A percentile compares a stretch with the other conserved stretches of the same genome.
These are phyloP conservation scores for Helotiales sp. DNA, from an alignment of 2,329 filamentous ascomycete genomes.

Conservation along the genomic window DNA sequence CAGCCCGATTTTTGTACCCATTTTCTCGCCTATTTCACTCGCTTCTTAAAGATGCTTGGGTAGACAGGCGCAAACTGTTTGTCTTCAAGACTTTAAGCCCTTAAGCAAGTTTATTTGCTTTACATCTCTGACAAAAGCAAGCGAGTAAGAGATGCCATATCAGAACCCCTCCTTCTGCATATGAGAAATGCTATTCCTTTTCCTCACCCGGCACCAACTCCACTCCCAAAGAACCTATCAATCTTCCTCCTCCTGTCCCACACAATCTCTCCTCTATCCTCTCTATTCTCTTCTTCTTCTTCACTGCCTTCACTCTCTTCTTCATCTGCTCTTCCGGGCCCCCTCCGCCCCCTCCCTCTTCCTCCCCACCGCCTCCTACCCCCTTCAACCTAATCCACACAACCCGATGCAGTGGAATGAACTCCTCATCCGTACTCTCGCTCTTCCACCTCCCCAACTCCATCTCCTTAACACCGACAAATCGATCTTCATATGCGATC, in stretches of 20 bases:
- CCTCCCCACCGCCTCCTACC: constrained; percentile 51
- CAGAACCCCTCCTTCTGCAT: too few relatives aligned
- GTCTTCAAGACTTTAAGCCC: too few relatives aligned
- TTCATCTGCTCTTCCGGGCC: not conserved
- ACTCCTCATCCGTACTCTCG: constrained; percentile 68
- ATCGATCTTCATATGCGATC: constrained; percentile 66
- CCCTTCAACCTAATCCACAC: constrained; percentile 62
- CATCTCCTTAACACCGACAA: constrained; percentile 59
- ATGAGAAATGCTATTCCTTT: too few relatives aligned
- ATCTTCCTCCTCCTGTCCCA: constrained; percentile 13
- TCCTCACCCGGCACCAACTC: not conserved
- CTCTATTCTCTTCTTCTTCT: not conserved
- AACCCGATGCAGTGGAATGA: constrained; percentile 68
- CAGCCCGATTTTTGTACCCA: too few relatives aligned
- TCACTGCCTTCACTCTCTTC: not conserved
- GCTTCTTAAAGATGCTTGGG: too few relatives aligned
- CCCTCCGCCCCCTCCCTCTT: constrained; percentile 39
- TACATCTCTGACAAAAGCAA: too few relatives aligned
- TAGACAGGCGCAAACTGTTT: too few relatives aligned
- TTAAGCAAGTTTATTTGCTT: too few relatives aligned
- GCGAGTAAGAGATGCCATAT: too few relatives aligned
- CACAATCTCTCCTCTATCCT: not conserved
- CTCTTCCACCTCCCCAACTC: constrained; percentile 61
- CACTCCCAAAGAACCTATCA: constrained; percentile 11
- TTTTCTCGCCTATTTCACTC: too few relatives aligned